Evolutionary conservation across 2,329 filamentous ascomycete species (phyloP), one percentile per base, ranked within the genome.

Genomic region (Fusarium palustre): DNA sequence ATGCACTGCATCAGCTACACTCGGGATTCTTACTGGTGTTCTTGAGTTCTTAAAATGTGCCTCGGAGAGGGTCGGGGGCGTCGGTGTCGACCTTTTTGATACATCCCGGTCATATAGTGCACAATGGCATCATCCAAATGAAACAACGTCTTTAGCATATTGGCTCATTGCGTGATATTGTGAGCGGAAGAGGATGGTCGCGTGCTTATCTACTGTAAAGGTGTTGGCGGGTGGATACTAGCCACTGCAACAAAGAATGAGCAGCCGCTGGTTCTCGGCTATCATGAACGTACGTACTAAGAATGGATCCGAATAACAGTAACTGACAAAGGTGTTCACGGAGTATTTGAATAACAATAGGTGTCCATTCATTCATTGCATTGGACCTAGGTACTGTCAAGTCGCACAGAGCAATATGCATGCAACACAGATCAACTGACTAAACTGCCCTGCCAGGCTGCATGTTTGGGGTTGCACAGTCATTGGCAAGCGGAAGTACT

Each of bases 371-470:
- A 30, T n/a, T 18, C 5, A 25, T 25, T 25, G 8, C 39, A 43
- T 25, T 25, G 16, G 12, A 25, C 10, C 6, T 24, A 11, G 7
- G 24, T 25, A 7, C 18, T 20, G 28, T n/a, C 28, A n/a, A 30
- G 25, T 5, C 28, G 20, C 24, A 36, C 25, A 45, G 38, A n/a
- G 28, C 38, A 47, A 34, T 20, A 38, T 15, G 28, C 36, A 34
- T 30, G 50, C 63, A 53, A 47, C 50, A 62, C 47, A 62, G 38
- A 69, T 66, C 66, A 58, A 69, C 57, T 66, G 66, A 69, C 66
- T 47, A 31, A 42, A n/a, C 15, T 38, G 49, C 66, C 47, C 55
- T 69, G 61, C 52, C 50, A 38, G 55, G 60, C 61, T 66, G 66
- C 52, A 38, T n/a, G 28, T 34, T 46, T 46, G 38, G 28, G 22